A percentile compares a stretch with the other conserved stretches of the same genome.
Evolutionary conservation across 129 eudicot genomes (phyloP).

Genomic region (Daucus carota): DH1_v3.0 NC_030381.2:31473001-31473500

Average conservation of each 20-base stretch:
- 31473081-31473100: constrained; percentile 60
- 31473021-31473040: constrained; percentile 59
- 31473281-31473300: constrained; percentile 31
- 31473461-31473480: background rate
- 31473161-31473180: constrained; percentile 93
- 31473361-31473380: background rate
- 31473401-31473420: background rate
- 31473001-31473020: constrained; percentile 69
- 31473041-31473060: constrained; percentile 68
- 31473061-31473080: constrained; percentile 85
- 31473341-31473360: constrained; percentile 25
- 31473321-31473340: constrained; percentile 47
- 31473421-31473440: background rate
- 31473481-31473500: background rate
- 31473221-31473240: constrained; percentile 61
- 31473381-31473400: background rate
- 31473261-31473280: constrained; percentile 16
- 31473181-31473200: constrained; percentile 93
- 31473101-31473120: constrained; percentile 79
- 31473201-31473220: constrained; percentile 84
- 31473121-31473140: constrained; percentile 81
- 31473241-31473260: constrained; percentile 26
- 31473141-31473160: constrained; percentile 87
- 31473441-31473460: background rate
- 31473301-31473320: constrained; percentile 31